Conservation (phyloP, 2,329 filamentous ascomycete species). For the Alternaria ethzedia region DNA sequence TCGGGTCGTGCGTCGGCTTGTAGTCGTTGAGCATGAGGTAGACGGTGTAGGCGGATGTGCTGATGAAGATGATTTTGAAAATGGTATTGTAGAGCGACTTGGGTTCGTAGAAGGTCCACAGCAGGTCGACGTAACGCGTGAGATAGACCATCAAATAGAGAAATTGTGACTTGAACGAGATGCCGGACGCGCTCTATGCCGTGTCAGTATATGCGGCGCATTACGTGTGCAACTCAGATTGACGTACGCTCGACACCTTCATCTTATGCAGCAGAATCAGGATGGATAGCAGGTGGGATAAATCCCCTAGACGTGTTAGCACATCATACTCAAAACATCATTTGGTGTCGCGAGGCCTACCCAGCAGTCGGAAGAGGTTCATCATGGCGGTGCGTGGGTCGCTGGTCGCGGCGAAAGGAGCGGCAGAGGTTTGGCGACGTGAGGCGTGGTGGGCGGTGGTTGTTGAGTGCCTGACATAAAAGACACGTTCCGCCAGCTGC, state of each 20-base stretch:
- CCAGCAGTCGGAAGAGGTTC: conserved; percentile 74
- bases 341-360: conserved; percentile 49
- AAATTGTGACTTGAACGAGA: conserved; percentile 98
- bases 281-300: conserved; percentile 94
- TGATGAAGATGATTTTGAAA: conserved; percentile 96
- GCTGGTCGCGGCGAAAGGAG: conserved; percentile 21
- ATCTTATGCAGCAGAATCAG: conserved; percentile 97
- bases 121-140: conserved; percentile 89
- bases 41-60: conserved; percentile 87
- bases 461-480: conserved; percentile 31
- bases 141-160: conserved; percentile 94
- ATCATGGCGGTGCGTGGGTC: conserved; percentile 54
- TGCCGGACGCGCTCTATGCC: conserved; percentile 88
- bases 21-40: conserved; percentile 98
- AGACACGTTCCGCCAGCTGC: conserved; percentile 45
- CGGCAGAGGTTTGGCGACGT: conserved; percentile 22
- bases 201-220: conserved; percentile 5
- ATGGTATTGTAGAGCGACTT: conserved; percentile 80
- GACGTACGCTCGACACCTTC: conserved; percentile 78
- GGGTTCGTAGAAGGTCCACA: conserved; percentile 80
- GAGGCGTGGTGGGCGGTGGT: conserved; percentile 16
- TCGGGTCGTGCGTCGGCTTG: conserved; percentile 96
- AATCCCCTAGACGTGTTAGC: conserved; percentile 70
- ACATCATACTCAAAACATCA: background rate
- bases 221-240: background rate